These are phyloP conservation scores for Carex littledalei DNA, from an alignment of 176 grass and related monocot species.

Conservation along the genomic window DNA sequence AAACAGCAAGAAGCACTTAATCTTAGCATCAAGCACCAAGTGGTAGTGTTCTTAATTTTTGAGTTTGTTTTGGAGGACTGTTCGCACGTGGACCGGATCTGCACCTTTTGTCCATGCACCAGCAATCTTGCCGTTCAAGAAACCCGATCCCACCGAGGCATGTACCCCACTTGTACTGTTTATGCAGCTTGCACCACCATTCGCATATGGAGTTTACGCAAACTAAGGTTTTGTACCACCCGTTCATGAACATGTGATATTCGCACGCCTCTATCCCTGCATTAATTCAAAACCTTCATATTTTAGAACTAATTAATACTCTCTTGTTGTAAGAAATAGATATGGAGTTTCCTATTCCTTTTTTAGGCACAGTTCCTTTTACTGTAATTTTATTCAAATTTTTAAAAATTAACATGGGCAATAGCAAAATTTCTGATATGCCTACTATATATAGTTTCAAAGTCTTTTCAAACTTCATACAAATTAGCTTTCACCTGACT, in stretches of 20 bases:
- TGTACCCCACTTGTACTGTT: not conserved
- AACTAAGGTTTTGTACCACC: not conserved
- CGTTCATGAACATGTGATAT: slow-evolving; percentile 5
- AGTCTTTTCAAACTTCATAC: too few species aligned
- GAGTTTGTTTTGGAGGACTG: too few species aligned
- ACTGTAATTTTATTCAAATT: too few species aligned
- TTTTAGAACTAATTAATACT: not conserved
- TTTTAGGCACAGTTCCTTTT: too few species aligned
- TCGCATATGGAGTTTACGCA: not conserved
- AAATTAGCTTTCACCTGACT: too few species aligned
- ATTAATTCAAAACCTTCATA: not conserved
- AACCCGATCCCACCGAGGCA: not conserved
- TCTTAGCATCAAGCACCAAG: not conserved
- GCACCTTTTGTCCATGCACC: slow-evolving; percentile 20
- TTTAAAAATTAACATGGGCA: too few species aligned
- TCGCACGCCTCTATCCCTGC: slow-evolving; percentile 4
- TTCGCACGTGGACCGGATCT: not conserved
- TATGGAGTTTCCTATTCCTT: too few species aligned
- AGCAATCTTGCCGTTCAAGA: not conserved
- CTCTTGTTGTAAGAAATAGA: too few species aligned
- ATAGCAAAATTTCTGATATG: too few species aligned
- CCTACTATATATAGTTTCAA: too few species aligned
- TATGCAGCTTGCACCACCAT: not conserved
- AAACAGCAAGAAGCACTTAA: not conserved
- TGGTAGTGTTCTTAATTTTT: not conserved